phyloP scores from a whole-genome alignment of 495 filamentous ascomycete genomes.

The Saxophila tyrrhenica region DNA sequence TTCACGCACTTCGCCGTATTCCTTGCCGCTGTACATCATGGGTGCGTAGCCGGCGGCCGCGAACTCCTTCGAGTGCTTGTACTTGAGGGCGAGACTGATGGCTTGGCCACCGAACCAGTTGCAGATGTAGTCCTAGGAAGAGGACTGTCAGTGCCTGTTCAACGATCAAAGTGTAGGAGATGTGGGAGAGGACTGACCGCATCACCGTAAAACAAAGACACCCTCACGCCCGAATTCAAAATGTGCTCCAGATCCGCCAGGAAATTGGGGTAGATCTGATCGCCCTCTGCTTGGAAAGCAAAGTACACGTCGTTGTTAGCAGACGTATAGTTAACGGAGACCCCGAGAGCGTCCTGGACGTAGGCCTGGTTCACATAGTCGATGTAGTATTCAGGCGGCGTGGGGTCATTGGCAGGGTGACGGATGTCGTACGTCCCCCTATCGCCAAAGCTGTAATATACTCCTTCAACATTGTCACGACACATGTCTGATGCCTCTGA shows the following conservation, averaged over 20 bases:
- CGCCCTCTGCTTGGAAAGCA: conserved; percentile 38
- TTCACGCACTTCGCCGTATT: conserved; percentile 35
- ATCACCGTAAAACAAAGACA: conserved; percentile 38
- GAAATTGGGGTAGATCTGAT: conserved; percentile 38
- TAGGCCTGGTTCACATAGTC: conserved; percentile 37
- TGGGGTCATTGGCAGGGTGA: conserved; percentile 36
- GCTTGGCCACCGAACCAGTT: conserved; percentile 48
- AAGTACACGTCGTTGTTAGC: conserved; percentile 31
- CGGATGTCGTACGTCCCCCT: conserved; percentile 39
- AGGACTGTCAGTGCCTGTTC: conserved; percentile 24
- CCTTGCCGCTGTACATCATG: conserved; percentile 28
- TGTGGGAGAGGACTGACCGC: conserved; percentile 8
- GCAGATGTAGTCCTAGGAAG: conserved; percentile 32
- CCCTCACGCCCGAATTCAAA: conserved; percentile 34
- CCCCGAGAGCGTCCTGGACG: conserved; percentile 40
- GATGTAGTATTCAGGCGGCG: conserved; percentile 37
- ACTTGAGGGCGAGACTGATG: conserved; percentile 43
- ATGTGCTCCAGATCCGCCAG: conserved; percentile 37
- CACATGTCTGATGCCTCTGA: conserved; percentile 34
- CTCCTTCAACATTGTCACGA: conserved; percentile 33
- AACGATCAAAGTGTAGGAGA: not conserved
- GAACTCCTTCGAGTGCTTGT: conserved; percentile 37
- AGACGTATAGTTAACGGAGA: conserved; percentile 40
- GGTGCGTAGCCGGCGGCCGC: conserved; percentile 43
- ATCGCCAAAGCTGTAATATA: conserved; percentile 29